Conservation (phyloP, 257 asterid species). For the Lavandula angustifolia region DNA sequence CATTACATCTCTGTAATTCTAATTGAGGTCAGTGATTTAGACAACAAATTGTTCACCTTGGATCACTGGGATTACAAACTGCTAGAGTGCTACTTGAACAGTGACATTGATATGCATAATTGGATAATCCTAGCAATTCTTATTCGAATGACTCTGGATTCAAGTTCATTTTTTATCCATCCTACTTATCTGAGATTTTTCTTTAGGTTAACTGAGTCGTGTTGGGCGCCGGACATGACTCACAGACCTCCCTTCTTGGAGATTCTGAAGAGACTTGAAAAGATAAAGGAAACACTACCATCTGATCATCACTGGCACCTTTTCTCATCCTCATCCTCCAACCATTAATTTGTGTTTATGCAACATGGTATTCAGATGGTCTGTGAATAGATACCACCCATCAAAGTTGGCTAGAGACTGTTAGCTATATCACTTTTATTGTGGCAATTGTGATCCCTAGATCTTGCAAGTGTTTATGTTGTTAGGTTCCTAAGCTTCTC, state of each 20-base stretch:
- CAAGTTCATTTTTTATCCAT: neutral
- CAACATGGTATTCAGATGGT: constrained; percentile 3
- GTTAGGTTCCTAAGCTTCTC: constrained; percentile 11
- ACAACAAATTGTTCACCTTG: neutral
- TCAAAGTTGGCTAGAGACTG: neutral
- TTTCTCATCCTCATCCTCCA: constrained; percentile 41
- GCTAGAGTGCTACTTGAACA: neutral
- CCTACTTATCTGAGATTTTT: constrained; percentile 7
- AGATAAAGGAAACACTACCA: constrained; percentile 52
- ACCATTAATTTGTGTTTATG: neutral
- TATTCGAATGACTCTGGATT: neutral
- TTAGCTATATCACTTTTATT: neutral
- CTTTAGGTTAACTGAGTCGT: constrained; percentile 43
- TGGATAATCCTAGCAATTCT: neutral
- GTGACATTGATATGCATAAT: neutral
- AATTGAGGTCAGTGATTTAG: neutral
- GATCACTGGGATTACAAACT: neutral
- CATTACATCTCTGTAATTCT: too few relatives aligned
- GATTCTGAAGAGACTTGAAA: constrained; percentile 74
- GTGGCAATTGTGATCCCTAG: neutral
- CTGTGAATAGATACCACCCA: constrained; percentile 4
- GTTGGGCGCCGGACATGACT: constrained; percentile 90
- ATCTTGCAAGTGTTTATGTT: too few relatives aligned
- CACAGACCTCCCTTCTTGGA: constrained; percentile 85
- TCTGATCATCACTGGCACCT: constrained; percentile 71